phyloP scores from a whole-genome alignment of 257 asterid species.

The Eucommia ulmoides region DNA sequence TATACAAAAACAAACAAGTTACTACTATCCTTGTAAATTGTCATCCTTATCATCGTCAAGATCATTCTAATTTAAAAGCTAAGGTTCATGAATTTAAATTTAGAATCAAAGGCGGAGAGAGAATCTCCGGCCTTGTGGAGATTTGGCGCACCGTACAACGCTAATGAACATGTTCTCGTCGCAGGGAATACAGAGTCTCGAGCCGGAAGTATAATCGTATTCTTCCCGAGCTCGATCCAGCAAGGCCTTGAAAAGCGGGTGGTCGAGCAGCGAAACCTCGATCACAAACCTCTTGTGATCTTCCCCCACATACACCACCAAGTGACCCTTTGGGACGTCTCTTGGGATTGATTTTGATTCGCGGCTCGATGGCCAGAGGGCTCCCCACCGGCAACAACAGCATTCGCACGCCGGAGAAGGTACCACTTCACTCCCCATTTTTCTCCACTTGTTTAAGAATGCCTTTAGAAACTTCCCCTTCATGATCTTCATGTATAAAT shows the following conservation, averaged over 20 bases:
- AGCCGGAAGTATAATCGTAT: not conserved
- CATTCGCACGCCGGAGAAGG: not conserved
- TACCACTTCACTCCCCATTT: not conserved
- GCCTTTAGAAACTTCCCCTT: not conserved
- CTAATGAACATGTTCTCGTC: not conserved
- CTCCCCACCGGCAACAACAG: not conserved
- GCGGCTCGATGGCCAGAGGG: not conserved
- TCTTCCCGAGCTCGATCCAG: not conserved
- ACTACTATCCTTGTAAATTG: too few relatives aligned
- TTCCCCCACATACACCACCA: not conserved
- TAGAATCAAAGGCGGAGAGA: not conserved
- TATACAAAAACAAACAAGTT: not conserved
- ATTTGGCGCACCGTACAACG: not conserved
- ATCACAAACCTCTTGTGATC: not conserved
- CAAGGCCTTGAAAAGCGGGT: not conserved
- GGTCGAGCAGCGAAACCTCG: not conserved
- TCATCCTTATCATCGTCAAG: too few relatives aligned
- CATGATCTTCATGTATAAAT: not conserved
- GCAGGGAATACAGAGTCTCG: not conserved
- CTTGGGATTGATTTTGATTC: not conserved
- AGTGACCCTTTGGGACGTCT: constrained; percentile 3
- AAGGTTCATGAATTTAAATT: not conserved
- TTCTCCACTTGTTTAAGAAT: not conserved
- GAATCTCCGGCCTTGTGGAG: not conserved
- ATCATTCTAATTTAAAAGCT: not conserved